phyloP scores from a whole-genome alignment of 1,139 yeast species.

The Zhuliangozyma blackwelliae region DNA sequence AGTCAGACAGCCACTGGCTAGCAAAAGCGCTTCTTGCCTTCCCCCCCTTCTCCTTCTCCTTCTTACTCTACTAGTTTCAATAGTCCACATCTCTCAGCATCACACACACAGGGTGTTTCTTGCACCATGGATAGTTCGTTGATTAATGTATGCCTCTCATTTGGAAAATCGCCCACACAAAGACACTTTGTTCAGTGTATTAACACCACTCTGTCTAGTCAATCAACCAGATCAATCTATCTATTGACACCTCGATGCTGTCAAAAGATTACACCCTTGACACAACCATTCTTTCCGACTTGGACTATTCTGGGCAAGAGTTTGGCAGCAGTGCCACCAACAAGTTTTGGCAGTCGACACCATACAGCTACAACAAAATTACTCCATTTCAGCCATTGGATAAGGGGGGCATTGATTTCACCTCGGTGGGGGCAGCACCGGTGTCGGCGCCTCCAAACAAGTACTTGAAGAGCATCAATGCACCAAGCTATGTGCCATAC shows the following conservation, averaged over 20 bases:
- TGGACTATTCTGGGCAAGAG: constrained; percentile 2
- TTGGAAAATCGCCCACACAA: not conserved
- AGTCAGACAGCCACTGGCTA: too few relatives aligned
- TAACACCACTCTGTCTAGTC: constrained; percentile 4
- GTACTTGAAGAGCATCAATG: constrained; percentile 15
- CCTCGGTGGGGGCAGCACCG: too few relatives aligned
- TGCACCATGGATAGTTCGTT: constrained; percentile 2
- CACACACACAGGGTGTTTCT: too few relatives aligned
- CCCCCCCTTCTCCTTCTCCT: too few relatives aligned
- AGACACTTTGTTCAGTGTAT: not conserved
- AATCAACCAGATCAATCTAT: constrained; percentile 8
- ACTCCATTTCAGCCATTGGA: constrained; percentile 4
- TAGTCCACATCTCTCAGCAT: too few relatives aligned
- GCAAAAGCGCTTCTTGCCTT: not conserved
- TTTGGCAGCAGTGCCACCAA: constrained; percentile 3
- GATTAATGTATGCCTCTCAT: constrained; percentile 4
- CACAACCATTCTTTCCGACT: constrained; percentile 1
- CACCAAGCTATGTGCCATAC: constrained; percentile 27
- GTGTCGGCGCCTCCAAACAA: not conserved
- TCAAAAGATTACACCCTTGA: constrained; percentile 8
- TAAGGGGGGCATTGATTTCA: not conserved
- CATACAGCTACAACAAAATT: not conserved
- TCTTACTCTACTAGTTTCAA: too few relatives aligned
- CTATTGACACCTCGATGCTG: constrained; percentile 10
- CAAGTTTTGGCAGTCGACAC: constrained; percentile 7